These are phyloP conservation scores for Fusarium nematophilum DNA, from an alignment of 2,329 filamentous ascomycete genomes.

Conservation along the genomic window DNA sequence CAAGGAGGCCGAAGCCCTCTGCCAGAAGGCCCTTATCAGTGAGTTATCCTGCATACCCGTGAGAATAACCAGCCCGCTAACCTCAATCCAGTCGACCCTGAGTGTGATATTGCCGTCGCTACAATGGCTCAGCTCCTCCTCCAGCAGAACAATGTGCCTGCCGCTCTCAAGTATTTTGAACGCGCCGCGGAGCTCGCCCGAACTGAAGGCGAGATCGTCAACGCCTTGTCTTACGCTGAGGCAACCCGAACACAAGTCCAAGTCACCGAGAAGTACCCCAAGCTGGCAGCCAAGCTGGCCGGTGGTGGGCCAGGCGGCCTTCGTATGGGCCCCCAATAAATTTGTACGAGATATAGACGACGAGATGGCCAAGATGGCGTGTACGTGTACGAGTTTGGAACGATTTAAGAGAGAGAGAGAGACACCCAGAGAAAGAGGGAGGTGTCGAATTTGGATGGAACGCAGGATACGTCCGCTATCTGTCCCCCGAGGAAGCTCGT, in stretches of 20 bases:
- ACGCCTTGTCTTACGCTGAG: constrained; percentile 96
- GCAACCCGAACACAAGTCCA: constrained; percentile 96
- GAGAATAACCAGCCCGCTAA: constrained; percentile 47
- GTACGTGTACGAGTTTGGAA: constrained; percentile 46
- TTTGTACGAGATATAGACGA: constrained; percentile 35
- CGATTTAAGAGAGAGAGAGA: constrained; percentile 17
- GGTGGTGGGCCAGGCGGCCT: constrained; percentile 51
- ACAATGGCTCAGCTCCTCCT: constrained; percentile 98
- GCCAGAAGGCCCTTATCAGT: constrained; percentile 98
- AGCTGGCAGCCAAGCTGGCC: constrained; percentile 76
- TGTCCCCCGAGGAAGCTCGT: constrained; percentile 28
- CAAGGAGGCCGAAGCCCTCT: constrained; percentile 91
- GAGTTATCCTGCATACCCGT: constrained; percentile 60
- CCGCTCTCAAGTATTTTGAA: constrained; percentile 97
- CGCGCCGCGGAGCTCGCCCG: constrained; percentile 92
- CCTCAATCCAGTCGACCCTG: constrained; percentile 80
- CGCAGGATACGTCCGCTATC: constrained; percentile 23
- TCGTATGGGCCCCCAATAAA: constrained; percentile 51
- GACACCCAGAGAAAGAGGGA: constrained; percentile 20
- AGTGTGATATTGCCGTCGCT: constrained; percentile 98
- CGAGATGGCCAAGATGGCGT: constrained; percentile 31
- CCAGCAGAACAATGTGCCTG: constrained; percentile 96
- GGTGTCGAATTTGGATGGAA: constrained; percentile 34
- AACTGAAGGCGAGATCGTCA: constrained; percentile 95
- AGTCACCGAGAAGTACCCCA: constrained; percentile 87